phyloP scores from a whole-genome alignment of 768 basidiomycete genomes.

The Saitozyma podzolica region DNA sequence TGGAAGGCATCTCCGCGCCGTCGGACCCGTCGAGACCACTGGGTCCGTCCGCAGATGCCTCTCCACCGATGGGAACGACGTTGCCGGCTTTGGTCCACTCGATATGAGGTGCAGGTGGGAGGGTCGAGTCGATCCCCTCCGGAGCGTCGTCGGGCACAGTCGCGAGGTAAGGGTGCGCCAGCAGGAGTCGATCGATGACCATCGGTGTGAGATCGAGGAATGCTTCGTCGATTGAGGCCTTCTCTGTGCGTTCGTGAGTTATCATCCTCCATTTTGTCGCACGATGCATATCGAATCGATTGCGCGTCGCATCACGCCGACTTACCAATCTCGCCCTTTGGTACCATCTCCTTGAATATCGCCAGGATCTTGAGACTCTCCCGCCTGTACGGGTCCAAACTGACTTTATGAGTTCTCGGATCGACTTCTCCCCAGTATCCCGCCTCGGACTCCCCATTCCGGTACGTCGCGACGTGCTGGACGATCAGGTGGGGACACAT shows the following conservation, averaged over 20 bases:
- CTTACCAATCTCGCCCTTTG: conserved; percentile 78
- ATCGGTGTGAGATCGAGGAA: conserved; percentile 87
- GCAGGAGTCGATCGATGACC: conserved; percentile 72
- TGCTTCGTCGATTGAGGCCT: conserved; percentile 95
- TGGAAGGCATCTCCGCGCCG: conserved; percentile 1
- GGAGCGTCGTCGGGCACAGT: conserved; percentile 68
- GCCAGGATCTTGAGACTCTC: conserved; percentile 85
- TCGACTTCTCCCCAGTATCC: conserved; percentile 90
- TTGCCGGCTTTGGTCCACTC: conserved; percentile 49
- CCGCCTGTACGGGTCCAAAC: conserved; percentile 85
- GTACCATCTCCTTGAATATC: conserved; percentile 76
- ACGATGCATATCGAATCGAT: neutral
- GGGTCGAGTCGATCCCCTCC: conserved; percentile 60
- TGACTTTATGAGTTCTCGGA: conserved; percentile 90
- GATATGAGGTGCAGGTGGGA: conserved; percentile 49
- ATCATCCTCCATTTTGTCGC: neutral
- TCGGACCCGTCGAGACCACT: neutral
- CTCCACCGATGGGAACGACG: conserved; percentile 45
- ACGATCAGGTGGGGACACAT: conserved; percentile 79
- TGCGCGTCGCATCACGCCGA: neutral
- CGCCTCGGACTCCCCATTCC: conserved; percentile 62
- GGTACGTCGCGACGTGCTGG: conserved; percentile 94
- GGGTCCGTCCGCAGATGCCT: conserved; percentile 3
- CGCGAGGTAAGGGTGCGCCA: conserved; percentile 73
- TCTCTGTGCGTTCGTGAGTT: conserved; percentile 62